A percentile compares a stretch with the other conserved stretches of the same genome.
Conservation (phyloP, 345 rosid species). For the Camelina sativa region DNA sequence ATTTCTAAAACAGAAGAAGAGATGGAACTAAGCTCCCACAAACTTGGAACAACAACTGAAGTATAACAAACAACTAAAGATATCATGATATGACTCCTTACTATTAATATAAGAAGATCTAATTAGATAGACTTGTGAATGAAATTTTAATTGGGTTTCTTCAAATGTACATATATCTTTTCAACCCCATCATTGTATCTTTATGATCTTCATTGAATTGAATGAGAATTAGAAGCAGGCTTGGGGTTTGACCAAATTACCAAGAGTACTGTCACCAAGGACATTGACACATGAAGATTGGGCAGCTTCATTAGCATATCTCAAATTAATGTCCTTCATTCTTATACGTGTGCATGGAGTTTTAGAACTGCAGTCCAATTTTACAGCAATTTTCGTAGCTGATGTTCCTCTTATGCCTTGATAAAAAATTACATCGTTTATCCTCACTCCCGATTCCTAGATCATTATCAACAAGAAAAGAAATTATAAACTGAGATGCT, state of each 20-base stretch:
- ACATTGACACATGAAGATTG: conserved; percentile 47
- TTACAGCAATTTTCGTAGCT: conserved; percentile 46
- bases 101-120: too few species aligned
- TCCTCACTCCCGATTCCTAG: conserved; percentile 46
- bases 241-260: conserved; percentile 26
- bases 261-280: conserved; percentile 28
- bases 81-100: too few species aligned
- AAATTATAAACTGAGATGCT: background rate
- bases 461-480: background rate
- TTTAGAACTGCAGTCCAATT: conserved; percentile 48
- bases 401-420: conserved; percentile 51
- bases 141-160: background rate
- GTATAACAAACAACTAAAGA: too few species aligned
- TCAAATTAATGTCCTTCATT: conserved; percentile 44
- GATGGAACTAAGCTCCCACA: too few species aligned
- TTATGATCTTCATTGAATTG: background rate
- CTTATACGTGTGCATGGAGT: conserved; percentile 46
- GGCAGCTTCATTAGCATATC: conserved; percentile 36
- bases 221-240: conserved; percentile 34
- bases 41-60: too few species aligned
- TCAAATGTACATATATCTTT: background rate
- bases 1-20: too few species aligned
- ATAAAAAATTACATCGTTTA: conserved; percentile 44
- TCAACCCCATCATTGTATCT: background rate
- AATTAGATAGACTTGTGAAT: too few species aligned